These are phyloP conservation scores for Cercospora beticola DNA, from an alignment of 2,329 filamentous ascomycete species.

Conservation along the genomic window DNA sequence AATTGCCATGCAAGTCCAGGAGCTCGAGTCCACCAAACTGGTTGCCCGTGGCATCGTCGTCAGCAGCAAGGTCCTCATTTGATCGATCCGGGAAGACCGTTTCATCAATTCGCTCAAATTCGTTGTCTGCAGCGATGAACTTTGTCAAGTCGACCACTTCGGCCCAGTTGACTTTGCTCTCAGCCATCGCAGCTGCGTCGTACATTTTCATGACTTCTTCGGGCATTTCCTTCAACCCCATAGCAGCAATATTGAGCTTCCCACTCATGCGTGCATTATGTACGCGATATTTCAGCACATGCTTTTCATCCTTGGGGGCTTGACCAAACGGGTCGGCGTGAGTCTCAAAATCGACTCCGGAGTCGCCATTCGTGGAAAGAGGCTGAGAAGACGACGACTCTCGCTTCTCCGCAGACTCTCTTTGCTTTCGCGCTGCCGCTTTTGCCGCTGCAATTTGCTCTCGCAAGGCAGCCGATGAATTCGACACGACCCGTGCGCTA, in stretches of 20 bases:
- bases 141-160: constrained; percentile 85
- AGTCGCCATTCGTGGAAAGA: constrained; percentile 27
- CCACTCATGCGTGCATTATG: constrained; percentile 73
- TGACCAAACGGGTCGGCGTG: constrained; percentile 71
- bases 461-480: constrained; percentile 74
- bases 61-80: constrained; percentile 55
- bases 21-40: constrained; percentile 81
- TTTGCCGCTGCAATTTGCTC: constrained; percentile 94
- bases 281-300: constrained; percentile 71
- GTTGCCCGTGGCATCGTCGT: constrained; percentile 66
- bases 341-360: constrained; percentile 57
- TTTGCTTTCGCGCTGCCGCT: constrained; percentile 58
- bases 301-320: constrained; percentile 59
- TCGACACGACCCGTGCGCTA: constrained; percentile 25
- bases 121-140: constrained; percentile 86
- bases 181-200: constrained; percentile 67
- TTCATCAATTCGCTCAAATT: constrained; percentile 72
- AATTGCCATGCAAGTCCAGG: constrained; percentile 84
- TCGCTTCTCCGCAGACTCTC: constrained; percentile 34
- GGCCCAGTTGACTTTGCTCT: constrained; percentile 72
- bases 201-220: constrained; percentile 88
- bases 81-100: constrained; percentile 72
- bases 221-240: constrained; percentile 77
- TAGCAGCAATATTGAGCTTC: constrained; percentile 80
- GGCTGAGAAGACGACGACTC: constrained; percentile 26